A percentile compares a stretch with the other conserved stretches of the same genome.
Conservation (phyloP, 768 basidiomycete species). For the Candolleomyces aberdarensis region DNA sequence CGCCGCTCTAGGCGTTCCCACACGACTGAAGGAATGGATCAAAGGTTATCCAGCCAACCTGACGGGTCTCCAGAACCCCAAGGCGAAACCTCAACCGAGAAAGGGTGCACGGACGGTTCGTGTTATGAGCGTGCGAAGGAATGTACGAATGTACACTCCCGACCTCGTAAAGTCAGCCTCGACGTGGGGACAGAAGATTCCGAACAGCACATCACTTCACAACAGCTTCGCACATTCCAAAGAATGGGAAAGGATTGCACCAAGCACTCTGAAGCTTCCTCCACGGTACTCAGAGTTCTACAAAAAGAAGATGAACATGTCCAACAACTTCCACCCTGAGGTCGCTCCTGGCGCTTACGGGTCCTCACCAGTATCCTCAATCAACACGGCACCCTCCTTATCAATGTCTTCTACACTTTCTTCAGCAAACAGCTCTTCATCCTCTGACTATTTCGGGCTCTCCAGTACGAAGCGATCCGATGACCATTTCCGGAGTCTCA, state of each 20-base stretch:
- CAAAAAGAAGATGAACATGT: conserved; percentile 74
- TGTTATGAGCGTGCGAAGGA: conserved; percentile 72
- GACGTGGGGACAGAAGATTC: conserved; percentile 39
- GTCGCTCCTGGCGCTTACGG: conserved; percentile 29
- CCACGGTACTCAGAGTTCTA: conserved; percentile 75
- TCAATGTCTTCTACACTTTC: conserved; percentile 28
- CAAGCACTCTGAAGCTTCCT: conserved; percentile 52
- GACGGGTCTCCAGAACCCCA: conserved; percentile 51
- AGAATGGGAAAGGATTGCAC: conserved; percentile 77
- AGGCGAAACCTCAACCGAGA: conserved; percentile 59
- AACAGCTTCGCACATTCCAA: conserved; percentile 56
- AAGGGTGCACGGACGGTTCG: conserved; percentile 76
- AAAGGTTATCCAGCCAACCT: conserved; percentile 84
- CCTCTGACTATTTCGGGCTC: conserved; percentile 38
- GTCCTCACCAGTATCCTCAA: conserved; percentile 21
- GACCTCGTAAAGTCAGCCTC: conserved; percentile 74
- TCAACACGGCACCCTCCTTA: conserved; percentile 44
- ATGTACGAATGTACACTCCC: conserved; percentile 83
- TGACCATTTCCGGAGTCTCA: conserved; percentile 74
- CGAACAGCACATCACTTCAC: conserved; percentile 18
- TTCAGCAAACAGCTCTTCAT: conserved; percentile 19
- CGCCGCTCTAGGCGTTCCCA: conserved; percentile 68
- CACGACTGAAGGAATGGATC: conserved; percentile 89
- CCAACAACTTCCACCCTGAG: conserved; percentile 57
- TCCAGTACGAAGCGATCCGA: conserved; percentile 42